Evolutionary conservation across 805 yeast species (phyloP), one percentile per base, ranked within the genome.

Genomic region (Candida maesae): DNA sequence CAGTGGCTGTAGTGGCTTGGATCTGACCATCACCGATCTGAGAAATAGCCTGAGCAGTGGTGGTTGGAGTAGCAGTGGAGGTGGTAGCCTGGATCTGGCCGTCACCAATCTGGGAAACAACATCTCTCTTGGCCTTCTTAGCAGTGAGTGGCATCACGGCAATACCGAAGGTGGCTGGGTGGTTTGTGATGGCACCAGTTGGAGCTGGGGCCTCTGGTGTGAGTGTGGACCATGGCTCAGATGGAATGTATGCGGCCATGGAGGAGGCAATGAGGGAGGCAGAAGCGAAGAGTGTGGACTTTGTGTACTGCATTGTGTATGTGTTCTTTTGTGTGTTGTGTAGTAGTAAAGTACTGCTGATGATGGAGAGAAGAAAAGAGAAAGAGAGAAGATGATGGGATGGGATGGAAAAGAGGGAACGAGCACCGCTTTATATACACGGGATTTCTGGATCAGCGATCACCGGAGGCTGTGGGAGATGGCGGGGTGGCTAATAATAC

Each of bases 241-340:
- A 62, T 49, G 86, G 85, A 51, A 79, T 77, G 53, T 73, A 73
- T 42, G 86, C 87, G 39, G 84, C 84, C 42, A 73, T 41, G 27
- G 81, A 69, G 15, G 71, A 44, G 20, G 76, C 63, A 42, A 73
- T 70, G 36, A 78, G 60, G 50, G 77, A 63, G 38, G 73, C 59
- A 42, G 71, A 61, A 46, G 65, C 65, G 17, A 47, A 40, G 25
- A 47, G 39, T 38, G 67, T 44, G 15, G 69, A 50, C 45, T 53
- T 58, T 58, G 64, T 68, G 66, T 63, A 66, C 63, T 66, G 72
- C 73, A 67, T 68, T 56, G 20, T 43, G 18, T 33, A 33, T 36
- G 38, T 34, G 35, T 24, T 13, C n/a, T 11, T n/a, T 10, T 25
- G 28, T 8, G 10, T 8, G 28, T 9, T 14, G n/a, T 27, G 15